A percentile compares a stretch with the other conserved stretches of the same genome.
phyloP scores from a whole-genome alignment of 2,329 filamentous ascomycete species.

The Alternaria solani region DNA sequence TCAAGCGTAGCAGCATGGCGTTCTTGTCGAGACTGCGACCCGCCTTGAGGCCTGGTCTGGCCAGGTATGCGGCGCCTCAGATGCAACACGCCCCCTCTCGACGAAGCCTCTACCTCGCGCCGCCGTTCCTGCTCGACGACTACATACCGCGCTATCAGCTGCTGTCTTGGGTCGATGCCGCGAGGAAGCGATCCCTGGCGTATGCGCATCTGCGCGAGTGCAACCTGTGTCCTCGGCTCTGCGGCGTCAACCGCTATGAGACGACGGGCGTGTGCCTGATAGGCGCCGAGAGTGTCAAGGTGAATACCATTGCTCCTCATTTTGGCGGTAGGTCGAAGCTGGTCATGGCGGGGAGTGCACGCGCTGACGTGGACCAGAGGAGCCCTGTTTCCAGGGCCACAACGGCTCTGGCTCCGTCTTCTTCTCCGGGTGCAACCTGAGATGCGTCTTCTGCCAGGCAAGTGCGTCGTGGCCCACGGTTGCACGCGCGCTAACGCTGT shows the following conservation, averaged over 20 bases:
- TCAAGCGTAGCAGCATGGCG: background rate
- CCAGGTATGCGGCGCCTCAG: background rate
- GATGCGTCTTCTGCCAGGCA: constrained; percentile 64
- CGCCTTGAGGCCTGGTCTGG: constrained; percentile 6
- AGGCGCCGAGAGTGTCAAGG: constrained; percentile 74
- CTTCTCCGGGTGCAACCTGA: constrained; percentile 78
- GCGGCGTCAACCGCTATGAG: constrained; percentile 82
- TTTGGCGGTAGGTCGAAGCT: constrained; percentile 66
- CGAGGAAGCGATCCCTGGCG: constrained; percentile 76
- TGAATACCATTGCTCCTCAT: constrained; percentile 85
- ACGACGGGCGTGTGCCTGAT: constrained; percentile 81
- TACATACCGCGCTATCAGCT: constrained; percentile 77
- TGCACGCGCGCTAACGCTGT: background rate
- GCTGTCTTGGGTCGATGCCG: constrained; percentile 71
- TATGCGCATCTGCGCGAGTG: constrained; percentile 80
- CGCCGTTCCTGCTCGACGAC: constrained; percentile 74
- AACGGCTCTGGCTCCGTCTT: constrained; percentile 83
- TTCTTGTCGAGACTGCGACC: constrained; percentile 23
- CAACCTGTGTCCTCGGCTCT: constrained; percentile 80
- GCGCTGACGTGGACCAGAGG: constrained; percentile 56
- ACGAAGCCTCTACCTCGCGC: constrained; percentile 61
- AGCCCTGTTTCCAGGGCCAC: constrained; percentile 84
- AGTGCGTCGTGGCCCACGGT: background rate
- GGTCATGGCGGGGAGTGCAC: fast-evolving
- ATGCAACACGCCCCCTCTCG: constrained; percentile 1